These are phyloP conservation scores for Arthrinium phaeospermum DNA, from an alignment of 2,329 filamentous ascomycete genomes.

Conservation along the genomic window DNA sequence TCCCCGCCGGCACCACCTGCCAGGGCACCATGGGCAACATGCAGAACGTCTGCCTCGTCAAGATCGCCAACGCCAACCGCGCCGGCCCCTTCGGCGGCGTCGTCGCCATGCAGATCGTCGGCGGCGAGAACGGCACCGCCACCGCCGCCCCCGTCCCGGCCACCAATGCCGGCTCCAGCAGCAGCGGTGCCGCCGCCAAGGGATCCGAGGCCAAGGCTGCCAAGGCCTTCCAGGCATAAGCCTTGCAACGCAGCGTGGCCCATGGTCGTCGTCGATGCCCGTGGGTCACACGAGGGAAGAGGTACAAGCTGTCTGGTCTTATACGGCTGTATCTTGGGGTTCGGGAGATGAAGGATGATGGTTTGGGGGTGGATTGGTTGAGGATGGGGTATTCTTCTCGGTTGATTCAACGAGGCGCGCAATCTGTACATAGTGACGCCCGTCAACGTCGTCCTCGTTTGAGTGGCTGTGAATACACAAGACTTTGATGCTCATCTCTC, in stretches of 20 bases:
- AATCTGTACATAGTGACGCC: not conserved
- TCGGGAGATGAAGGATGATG: not conserved
- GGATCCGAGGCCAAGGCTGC: not conserved
- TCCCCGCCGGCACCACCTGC: constrained; percentile 47
- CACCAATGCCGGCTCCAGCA: not conserved
- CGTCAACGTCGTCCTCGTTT: not conserved
- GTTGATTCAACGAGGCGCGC: not conserved
- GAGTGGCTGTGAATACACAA: constrained; percentile 2
- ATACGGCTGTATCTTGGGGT: not conserved
- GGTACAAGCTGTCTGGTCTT: not conserved
- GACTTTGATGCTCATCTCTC: constrained; percentile 5
- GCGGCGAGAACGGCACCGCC: constrained; percentile 22
- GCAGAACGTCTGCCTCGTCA: constrained; percentile 47
- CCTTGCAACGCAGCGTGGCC: not conserved
- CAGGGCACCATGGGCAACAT: constrained; percentile 41
- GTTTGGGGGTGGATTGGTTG: not conserved
- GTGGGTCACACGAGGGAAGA: not conserved
- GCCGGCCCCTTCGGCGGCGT: constrained; percentile 50
- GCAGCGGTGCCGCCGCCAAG: not conserved
- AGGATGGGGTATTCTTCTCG: not conserved
- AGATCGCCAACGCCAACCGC: constrained; percentile 47
- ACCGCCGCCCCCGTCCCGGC: constrained; percentile 16
- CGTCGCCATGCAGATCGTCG: constrained; percentile 45
- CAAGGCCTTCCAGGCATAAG: constrained; percentile 14
- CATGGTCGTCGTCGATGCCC: not conserved